These are phyloP conservation scores for Pseudocercospora eumusae DNA, from an alignment of 2,329 filamentous ascomycete genomes.

Conservation along the genomic window DNA sequence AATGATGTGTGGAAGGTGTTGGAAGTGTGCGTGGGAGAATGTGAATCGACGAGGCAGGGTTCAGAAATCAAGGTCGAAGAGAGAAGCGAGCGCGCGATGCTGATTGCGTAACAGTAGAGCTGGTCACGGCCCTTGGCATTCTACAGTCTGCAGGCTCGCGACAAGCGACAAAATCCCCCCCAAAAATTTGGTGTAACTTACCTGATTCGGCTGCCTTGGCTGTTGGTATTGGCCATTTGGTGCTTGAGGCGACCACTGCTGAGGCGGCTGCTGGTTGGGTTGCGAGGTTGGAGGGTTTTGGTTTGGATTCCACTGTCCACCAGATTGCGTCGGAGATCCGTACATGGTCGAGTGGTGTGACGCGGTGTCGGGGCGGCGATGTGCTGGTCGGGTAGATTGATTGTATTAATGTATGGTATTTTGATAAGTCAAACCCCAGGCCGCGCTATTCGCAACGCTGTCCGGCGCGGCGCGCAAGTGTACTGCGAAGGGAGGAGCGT, in stretches of 20 bases:
- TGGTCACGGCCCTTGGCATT: slow-evolving; percentile 34
- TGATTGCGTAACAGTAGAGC: slow-evolving; percentile 33
- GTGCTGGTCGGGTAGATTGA: not conserved
- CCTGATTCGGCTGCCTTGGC: slow-evolving; percentile 35
- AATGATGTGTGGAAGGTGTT: slow-evolving; percentile 13
- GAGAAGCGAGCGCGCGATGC: slow-evolving; percentile 19
- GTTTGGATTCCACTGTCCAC: slow-evolving; percentile 27
- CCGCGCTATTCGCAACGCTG: too few relatives aligned
- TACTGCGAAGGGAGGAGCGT: not conserved
- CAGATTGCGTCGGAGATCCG: slow-evolving; percentile 28
- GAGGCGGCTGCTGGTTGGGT: slow-evolving; percentile 27
- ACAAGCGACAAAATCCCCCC: not conserved
- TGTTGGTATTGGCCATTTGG: slow-evolving; percentile 39
- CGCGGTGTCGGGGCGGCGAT: not conserved
- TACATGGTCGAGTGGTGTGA: slow-evolving; percentile 21
- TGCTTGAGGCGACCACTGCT: slow-evolving; percentile 36
- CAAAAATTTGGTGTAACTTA: slow-evolving; percentile 31
- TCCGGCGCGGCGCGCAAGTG: not conserved
- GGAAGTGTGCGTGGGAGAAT: slow-evolving; percentile 13
- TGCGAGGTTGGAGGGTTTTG: slow-evolving; percentile 28
- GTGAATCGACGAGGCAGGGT: slow-evolving; percentile 21
- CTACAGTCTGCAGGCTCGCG: slow-evolving; percentile 20
- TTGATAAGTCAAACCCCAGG: not conserved
- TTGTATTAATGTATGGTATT: not conserved
- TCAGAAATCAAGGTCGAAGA: slow-evolving; percentile 26